These are phyloP conservation scores for Balakata baccata DNA, from an alignment of 345 rosid species.

Conservation along the genomic window DNA sequence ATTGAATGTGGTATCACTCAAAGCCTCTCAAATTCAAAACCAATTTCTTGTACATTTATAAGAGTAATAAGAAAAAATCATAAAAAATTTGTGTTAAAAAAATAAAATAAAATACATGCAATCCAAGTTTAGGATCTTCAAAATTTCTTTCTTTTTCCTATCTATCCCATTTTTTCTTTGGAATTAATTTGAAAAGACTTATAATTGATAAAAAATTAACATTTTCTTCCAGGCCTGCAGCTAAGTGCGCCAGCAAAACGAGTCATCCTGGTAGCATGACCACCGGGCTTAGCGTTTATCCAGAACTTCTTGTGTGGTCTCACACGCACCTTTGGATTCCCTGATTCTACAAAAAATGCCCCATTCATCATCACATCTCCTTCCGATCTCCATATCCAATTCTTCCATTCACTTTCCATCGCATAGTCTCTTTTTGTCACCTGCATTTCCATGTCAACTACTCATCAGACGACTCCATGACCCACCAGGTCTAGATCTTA, in stretches of 20 bases:
- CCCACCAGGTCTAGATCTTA: too few species aligned
- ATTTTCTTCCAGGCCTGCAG: constrained; percentile 16
- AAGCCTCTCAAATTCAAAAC: too few species aligned
- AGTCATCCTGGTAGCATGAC: constrained; percentile 22
- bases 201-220: constrained; percentile 4
- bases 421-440: constrained; percentile 36
- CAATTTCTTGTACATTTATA: too few species aligned
- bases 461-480: too few species aligned
- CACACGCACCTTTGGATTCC: background rate
- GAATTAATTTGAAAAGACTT: too few species aligned
- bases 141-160: too few species aligned
- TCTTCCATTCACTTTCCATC: constrained; percentile 19
- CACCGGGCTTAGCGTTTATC: constrained; percentile 20
- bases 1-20: too few species aligned
- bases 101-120: too few species aligned
- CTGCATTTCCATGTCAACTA: background rate
- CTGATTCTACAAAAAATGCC: constrained; percentile 30
- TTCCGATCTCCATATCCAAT: constrained; percentile 34
- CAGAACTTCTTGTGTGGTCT: constrained; percentile 19
- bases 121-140: too few species aligned
- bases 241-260: constrained; percentile 24
- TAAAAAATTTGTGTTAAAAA: too few species aligned
- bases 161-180: too few species aligned
- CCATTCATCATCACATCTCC: constrained; percentile 27
- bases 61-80: too few species aligned